Evolutionary conservation across 768 basidiomycete genomes (phyloP).

Genomic region (Glaciozyma martinii): DNA sequence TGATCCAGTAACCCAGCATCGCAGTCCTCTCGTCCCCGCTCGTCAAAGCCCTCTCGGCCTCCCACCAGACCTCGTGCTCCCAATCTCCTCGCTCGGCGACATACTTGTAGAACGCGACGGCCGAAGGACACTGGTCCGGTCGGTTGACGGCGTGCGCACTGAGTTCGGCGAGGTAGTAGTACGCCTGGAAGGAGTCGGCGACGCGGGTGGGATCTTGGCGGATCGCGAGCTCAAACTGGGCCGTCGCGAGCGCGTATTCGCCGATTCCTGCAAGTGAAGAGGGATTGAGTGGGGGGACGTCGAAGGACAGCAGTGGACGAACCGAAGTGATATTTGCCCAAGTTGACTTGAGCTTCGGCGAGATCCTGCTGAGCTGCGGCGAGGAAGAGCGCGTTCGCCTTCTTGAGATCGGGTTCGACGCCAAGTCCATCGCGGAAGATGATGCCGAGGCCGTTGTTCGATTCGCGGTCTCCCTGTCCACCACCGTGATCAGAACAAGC

Average conservation of each 20-base stretch:
- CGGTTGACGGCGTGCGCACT: conserved; percentile 51
- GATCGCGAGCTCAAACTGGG: conserved; percentile 74
- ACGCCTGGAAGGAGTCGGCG: conserved; percentile 81
- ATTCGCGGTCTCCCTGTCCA: conserved; percentile 72
- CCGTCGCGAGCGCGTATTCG: conserved; percentile 57
- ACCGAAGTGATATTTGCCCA: conserved; percentile 57
- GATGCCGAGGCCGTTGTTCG: conserved; percentile 80
- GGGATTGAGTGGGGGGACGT: too few species aligned
- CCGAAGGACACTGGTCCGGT: conserved; percentile 62
- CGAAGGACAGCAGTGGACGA: conserved; percentile 39
- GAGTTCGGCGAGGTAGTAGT: conserved; percentile 82
- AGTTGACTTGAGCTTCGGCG: conserved; percentile 82
- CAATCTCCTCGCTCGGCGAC: conserved; percentile 81
- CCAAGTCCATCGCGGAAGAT: conserved; percentile 84
- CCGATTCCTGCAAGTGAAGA: conserved; percentile 58
- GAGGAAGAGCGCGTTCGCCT: conserved; percentile 59
- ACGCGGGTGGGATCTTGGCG: conserved; percentile 50
- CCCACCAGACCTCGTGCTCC: conserved; percentile 62
- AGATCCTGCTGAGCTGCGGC: conserved; percentile 78
- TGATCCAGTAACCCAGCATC: conserved; percentile 88
- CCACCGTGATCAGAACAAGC: background rate
- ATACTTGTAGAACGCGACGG: conserved; percentile 86
- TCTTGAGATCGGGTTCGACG: conserved; percentile 54
- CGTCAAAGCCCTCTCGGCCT: conserved; percentile 55
- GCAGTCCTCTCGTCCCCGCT: conserved; percentile 71